phyloP scores from a whole-genome alignment of 2,329 filamentous ascomycete genomes.

The Beauveria medogensis region DNA sequence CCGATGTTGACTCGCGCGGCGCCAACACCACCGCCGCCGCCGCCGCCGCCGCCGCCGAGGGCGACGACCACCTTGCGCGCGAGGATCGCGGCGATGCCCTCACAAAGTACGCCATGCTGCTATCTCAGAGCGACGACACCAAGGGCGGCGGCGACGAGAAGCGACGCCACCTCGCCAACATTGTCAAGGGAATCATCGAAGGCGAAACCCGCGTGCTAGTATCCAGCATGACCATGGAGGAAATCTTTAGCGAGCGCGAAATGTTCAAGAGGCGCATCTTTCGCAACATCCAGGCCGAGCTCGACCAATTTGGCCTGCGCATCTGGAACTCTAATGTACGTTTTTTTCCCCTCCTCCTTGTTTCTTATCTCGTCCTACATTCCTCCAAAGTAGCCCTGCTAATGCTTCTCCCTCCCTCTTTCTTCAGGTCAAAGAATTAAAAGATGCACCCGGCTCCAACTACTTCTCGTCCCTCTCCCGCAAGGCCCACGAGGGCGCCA shows the following conservation, averaged over 20 bases:
- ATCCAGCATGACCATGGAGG: slow-evolving; percentile 86
- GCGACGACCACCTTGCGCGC: slow-evolving; percentile 21
- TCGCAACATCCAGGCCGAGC: slow-evolving; percentile 67
- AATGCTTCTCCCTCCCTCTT: too few species aligned
- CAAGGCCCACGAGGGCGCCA: slow-evolving; percentile 79
- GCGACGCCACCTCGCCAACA: slow-evolving; percentile 63
- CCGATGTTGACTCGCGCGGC: slow-evolving; percentile 57
- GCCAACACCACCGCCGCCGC: slow-evolving; percentile 28
- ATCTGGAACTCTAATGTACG: slow-evolving; percentile 59
- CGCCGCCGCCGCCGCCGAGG: slow-evolving; percentile 15
- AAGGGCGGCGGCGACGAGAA: slow-evolving; percentile 31
- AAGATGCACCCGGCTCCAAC: slow-evolving; percentile 71
- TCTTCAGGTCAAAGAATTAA: slow-evolving; percentile 61
- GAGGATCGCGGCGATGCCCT: slow-evolving; percentile 55
- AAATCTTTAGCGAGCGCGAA: slow-evolving; percentile 72
- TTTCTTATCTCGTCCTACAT: background rate
- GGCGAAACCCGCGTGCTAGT: slow-evolving; percentile 80
- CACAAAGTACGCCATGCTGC: slow-evolving; percentile 73
- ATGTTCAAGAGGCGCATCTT: slow-evolving; percentile 71
- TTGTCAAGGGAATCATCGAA: slow-evolving; percentile 85
- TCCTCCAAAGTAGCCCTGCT: background rate
- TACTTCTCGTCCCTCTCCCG: slow-evolving; percentile 77
- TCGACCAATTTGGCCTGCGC: slow-evolving; percentile 71
- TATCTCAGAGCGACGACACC: slow-evolving; percentile 58
- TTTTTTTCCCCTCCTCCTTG: background rate